Base-by-base conservation (phyloP, 805 yeast species). In the Kazachstania psychrophila region DNA sequence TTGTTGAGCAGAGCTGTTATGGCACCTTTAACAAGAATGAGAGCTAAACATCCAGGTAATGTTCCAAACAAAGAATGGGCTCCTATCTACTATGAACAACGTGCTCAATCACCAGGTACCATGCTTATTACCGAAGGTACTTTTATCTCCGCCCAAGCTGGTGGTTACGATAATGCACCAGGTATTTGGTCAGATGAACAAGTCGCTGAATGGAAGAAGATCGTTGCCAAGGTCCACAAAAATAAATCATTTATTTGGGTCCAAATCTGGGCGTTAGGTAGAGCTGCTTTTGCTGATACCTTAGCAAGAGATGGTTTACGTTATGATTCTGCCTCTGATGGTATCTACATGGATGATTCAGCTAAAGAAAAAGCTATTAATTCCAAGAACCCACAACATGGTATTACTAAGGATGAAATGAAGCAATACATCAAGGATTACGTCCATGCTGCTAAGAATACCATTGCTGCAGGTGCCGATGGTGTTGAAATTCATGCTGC, bases 401-500 rank as follows among this genome's bases (percentile, higher is more conserved):
- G 54, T 23, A n/a, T 51, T 18, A 48, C 54, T 20, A 43, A 45
- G 34, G 48, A 43, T 24, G 63, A 52, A 53, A 52, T 74, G 47
- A 55, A 67, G 36, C 60, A 64, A 32, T 62, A 61, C 38, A 57
- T 65, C 19, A 45, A 57, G 30, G 63, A 65, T 33, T 74, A 54
- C 44, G 69, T 62, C 8, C 43, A 45, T 3, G 72, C 75, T 28
- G 75, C 79, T 13, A 56, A 54, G 46, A 54, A 51, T 28, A 33
- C 58, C n/a, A 37, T 61, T 24, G 52, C 44, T 8, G 54, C 56
- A 9, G 65, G 64, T 28, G 64, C 64, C 33, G 84, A 79, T 54
- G 77, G 76, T 41, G 70, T 79, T 23, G 84, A 79, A 55, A 57
- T 79, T 33, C 86, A 78, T 52, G 64, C 64, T 26, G 85, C 85